These are phyloP conservation scores for Mayamaea pseudoterrestris DNA, from an alignment of 108 stramenopile genomes.

Conservation along the genomic window DNA sequence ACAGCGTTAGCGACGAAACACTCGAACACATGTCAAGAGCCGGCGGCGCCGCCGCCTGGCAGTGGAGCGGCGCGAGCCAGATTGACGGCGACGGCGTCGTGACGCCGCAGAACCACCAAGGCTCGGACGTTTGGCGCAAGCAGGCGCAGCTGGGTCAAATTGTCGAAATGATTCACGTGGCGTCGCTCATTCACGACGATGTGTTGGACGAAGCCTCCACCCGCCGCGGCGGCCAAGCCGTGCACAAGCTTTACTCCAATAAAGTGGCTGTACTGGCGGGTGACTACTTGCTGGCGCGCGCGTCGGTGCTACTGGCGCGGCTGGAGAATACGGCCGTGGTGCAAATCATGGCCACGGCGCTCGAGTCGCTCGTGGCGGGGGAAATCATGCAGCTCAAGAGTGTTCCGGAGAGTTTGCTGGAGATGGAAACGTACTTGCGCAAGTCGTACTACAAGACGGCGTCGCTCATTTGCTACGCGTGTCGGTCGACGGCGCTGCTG, in stretches of 20 bases:
- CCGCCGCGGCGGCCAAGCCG: constrained; percentile 88
- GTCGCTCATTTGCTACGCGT: constrained; percentile 87
- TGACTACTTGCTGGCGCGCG: constrained; percentile 89
- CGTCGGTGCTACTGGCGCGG: constrained; percentile 85
- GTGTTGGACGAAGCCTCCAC: constrained; percentile 96
- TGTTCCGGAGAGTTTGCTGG: constrained; percentile 67
- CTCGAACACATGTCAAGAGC: constrained; percentile 21
- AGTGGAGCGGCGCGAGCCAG: constrained; percentile 67
- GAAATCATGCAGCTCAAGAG: constrained; percentile 96
- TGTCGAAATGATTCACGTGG: constrained; percentile 98
- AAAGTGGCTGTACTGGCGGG: constrained; percentile 98
- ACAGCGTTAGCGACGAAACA: background rate
- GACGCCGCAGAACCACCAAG: constrained; percentile 62
- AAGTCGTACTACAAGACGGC: constrained; percentile 98
- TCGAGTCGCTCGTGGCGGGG: constrained; percentile 90
- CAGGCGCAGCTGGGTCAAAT: constrained; percentile 92
- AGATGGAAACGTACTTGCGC: constrained; percentile 84
- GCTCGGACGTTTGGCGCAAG: constrained; percentile 71
- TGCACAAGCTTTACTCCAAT: constrained; percentile 97
- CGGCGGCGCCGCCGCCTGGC: constrained; percentile 33
- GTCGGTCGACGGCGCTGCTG: constrained; percentile 80
- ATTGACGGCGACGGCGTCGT: constrained; percentile 55
- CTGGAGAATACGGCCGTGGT: constrained; percentile 91
- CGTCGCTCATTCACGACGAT: constrained; percentile 94
- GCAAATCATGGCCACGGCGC: constrained; percentile 95